phyloP scores from a whole-genome alignment of 139 green algal genomes.

The Cymbomonas tetramitiformis region DNA sequence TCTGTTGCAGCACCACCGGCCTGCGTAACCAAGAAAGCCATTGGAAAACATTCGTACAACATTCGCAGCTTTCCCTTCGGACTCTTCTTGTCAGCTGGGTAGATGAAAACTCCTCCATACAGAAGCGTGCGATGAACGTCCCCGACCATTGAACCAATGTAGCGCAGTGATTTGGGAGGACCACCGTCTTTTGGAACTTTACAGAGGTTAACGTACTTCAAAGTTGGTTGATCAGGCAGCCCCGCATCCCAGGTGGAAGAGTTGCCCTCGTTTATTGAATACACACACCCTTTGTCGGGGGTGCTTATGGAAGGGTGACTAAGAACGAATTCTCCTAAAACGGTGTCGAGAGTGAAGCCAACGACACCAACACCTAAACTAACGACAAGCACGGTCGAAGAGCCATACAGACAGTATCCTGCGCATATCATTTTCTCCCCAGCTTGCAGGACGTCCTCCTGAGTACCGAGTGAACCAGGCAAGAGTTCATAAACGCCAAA shows the following conservation, averaged over 20 bases:
- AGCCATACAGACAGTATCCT: slow-evolving; percentile 90
- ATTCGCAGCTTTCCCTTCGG: slow-evolving; percentile 47
- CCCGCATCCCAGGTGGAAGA: slow-evolving; percentile 61
- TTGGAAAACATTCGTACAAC: slow-evolving; percentile 48
- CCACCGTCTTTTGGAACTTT: slow-evolving; percentile 1
- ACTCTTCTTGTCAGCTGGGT: slow-evolving; percentile 46
- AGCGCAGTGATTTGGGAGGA: slow-evolving; percentile 44
- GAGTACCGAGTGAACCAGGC: too few species aligned
- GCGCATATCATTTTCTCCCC: slow-evolving; percentile 69
- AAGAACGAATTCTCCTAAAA: slow-evolving; percentile 40
- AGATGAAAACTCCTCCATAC: slow-evolving; percentile 54
- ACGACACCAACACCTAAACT: slow-evolving; percentile 78
- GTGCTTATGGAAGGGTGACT: slow-evolving; percentile 41
- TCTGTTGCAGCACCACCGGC: slow-evolving; percentile 33
- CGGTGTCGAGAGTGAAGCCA: slow-evolving; percentile 47
- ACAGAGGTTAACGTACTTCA: slow-evolving; percentile 11
- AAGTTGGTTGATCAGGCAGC: slow-evolving; percentile 27
- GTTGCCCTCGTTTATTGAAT: slow-evolving; percentile 99
- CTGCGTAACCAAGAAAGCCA: slow-evolving; percentile 41
- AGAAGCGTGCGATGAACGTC: slow-evolving; percentile 57
- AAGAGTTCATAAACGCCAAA: slow-evolving; percentile 93
- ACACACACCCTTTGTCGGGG: slow-evolving; percentile 63
- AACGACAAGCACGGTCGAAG: slow-evolving; percentile 75
- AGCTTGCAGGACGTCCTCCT: slow-evolving; percentile 68
- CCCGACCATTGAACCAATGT: slow-evolving; percentile 53